Percentiles rank a stretch among this genome's conserved stretches.
Conservation (phyloP, 805 yeast species). For the Yamadazyma sp. region DNA sequence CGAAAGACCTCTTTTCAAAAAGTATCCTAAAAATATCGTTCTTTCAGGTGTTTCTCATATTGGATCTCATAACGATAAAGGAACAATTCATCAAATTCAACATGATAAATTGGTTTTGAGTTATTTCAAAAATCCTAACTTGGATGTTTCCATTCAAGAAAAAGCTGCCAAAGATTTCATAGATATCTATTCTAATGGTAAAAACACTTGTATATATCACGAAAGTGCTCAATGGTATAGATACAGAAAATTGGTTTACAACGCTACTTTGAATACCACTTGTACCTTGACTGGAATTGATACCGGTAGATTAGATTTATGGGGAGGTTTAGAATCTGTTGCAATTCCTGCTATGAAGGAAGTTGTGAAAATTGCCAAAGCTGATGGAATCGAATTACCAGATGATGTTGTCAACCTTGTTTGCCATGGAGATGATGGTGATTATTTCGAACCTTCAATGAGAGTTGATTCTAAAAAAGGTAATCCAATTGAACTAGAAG, state of each 20-base stretch:
- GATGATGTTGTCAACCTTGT: slow-evolving; percentile 46
- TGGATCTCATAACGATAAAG: slow-evolving; percentile 26
- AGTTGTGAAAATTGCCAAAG: slow-evolving; percentile 59
- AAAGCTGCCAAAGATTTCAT: slow-evolving; percentile 17
- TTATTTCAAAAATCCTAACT: slow-evolving; percentile 23
- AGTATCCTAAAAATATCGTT: slow-evolving; percentile 21
- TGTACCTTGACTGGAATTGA: slow-evolving; percentile 27
- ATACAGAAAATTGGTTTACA: slow-evolving; percentile 68
- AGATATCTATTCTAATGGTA: slow-evolving; percentile 19
- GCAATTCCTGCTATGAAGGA: slow-evolving; percentile 67
- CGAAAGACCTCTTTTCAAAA: slow-evolving; percentile 5
- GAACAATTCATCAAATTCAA: slow-evolving; percentile 22
- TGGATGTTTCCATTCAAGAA: slow-evolving; percentile 21
- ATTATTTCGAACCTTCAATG: slow-evolving; percentile 40
- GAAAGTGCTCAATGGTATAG: slow-evolving; percentile 33
- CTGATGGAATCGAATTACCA: slow-evolving; percentile 60
- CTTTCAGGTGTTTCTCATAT: slow-evolving; percentile 34
- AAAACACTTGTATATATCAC: slow-evolving; percentile 21
- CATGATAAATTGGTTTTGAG: slow-evolving; percentile 26
- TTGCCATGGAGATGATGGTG: slow-evolving; percentile 48
- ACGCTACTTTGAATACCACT: slow-evolving; percentile 62
- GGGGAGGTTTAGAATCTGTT: slow-evolving; percentile 26
- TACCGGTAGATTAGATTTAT: slow-evolving; percentile 32
- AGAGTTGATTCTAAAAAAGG: slow-evolving; percentile 33
- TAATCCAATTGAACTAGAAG: slow-evolving; percentile 36